Base-by-base conservation (phyloP, 768 basidiomycete species). In the Rhizopogon roseolus region DNA sequence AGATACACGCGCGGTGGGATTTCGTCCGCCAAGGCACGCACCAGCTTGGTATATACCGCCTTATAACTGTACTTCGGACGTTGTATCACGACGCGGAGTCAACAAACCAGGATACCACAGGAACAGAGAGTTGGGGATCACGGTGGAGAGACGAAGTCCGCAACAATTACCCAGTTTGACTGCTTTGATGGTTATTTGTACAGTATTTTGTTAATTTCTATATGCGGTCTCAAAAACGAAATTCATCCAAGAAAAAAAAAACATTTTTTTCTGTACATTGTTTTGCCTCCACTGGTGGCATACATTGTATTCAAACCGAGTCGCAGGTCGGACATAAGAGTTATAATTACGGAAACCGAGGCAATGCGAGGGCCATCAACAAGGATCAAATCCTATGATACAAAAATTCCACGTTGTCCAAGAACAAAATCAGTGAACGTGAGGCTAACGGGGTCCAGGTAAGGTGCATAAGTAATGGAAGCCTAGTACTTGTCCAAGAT, bases 401-500 rank as follows among this genome's bases (percentile, higher is more conserved):
- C 22, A 22, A 52, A 14, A 46, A 49, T 22, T 27, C 7, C 10
- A n/a, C 16, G 17, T n/a, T 37, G 25, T 48, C 13, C 39, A 32
- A 32, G 34, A 13, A 6, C 4, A 50, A 39, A 25, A 7, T 40
- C 28, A 32, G 29, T 29, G n/a, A 54, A 29, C 13, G n/a, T 17
- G 17, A 37, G 11, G 13, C 22, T 4, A 41, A 10, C 2, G 61
- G 45, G 25, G 57, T 22, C 32, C 32, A 8, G 32, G 32, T 4
- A 36, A 48, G 45, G 32, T 34, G 34, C 45, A 43, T 38, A 43
- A 39, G 50, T 40, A 38, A 42, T 17, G 17, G 17, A 46, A 59
- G 19, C 34, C 60, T 53, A 69, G 57, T 69, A 69, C 48, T 66
- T 68, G 52, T 69, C 68, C 14, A 69, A 58, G 29, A 69, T 69